Conservation (phyloP, 768 basidiomycete species). For the Pisolithus sp. region DNA sequence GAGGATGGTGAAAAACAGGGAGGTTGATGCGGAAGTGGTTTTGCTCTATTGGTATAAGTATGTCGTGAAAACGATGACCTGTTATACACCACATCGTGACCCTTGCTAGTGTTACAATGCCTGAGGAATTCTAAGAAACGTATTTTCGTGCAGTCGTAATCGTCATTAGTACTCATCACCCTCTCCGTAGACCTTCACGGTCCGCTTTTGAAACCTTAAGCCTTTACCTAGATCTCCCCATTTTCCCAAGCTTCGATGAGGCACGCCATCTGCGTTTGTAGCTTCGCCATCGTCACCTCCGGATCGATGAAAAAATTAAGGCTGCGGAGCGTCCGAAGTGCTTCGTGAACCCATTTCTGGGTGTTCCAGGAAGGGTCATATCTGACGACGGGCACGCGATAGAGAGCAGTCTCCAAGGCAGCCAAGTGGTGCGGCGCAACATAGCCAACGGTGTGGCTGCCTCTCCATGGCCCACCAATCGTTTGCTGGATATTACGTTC, state of each 20-base stretch:
- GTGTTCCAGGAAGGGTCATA: slow-evolving; percentile 19
- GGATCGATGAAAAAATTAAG: slow-evolving; percentile 11
- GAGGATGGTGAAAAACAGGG: too few relatives aligned
- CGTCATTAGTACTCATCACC: too few relatives aligned
- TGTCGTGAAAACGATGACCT: too few relatives aligned
- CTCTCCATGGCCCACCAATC: slow-evolving; percentile 17
- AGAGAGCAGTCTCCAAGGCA: slow-evolving; percentile 11
- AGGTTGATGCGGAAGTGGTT: too few relatives aligned
- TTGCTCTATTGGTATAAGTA: too few relatives aligned
- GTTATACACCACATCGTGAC: too few relatives aligned
- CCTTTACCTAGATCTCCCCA: slow-evolving; percentile 16
- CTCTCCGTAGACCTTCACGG: too few relatives aligned
- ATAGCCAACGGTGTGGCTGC: slow-evolving; percentile 19
- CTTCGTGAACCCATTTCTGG: slow-evolving; percentile 25
- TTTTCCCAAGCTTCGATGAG: slow-evolving; percentile 27
- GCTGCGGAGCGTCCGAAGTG: slow-evolving; percentile 2
- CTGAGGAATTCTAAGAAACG: too few relatives aligned
- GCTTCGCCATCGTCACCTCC: slow-evolving; percentile 7
- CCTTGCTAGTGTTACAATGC: too few relatives aligned
- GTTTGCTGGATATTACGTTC: slow-evolving; percentile 2
- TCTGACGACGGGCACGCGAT: slow-evolving; percentile 12
- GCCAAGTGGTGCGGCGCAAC: slow-evolving; percentile 8
- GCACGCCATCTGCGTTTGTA: slow-evolving; percentile 20
- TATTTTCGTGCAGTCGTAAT: too few relatives aligned
- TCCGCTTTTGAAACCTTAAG: too few relatives aligned